Evolutionary conservation across 1,139 yeast genomes (phyloP), one percentile per base, ranked within the genome.

Genomic region (Meyerozyma carpophila): DNA sequence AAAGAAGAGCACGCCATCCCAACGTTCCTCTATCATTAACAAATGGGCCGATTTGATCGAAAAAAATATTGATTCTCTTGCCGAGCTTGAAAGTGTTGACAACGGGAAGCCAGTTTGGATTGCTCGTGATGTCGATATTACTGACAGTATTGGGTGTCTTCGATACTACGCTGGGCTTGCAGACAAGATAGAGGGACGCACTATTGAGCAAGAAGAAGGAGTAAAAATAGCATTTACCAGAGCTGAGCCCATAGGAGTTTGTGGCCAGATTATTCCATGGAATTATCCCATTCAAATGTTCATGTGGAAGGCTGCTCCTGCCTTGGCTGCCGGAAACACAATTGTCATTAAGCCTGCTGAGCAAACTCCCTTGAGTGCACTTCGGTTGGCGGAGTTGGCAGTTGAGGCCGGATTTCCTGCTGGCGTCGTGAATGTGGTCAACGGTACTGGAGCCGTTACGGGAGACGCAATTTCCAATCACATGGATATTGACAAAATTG

Each of bases 231-330:
- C 40, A 6, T 27, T 26, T 10, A 38, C 40, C n/a, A 34, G 37
- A 20, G 26, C 26, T 10, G 37, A 85, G 60, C 95, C 96, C 13
- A 76, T 91, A 43, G 97, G 97, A 18, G 95, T 88, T 1, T 88
- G 93, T 55, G 96, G 95, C 26, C 80, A 91, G 47, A 73, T 91
- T 54, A 88, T 96, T 4, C 98, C 98, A 16, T 91, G 97, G 97
- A 91, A 91, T 64, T 91, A 91, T 68, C 98, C 98, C 14, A 73
- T 84, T 43, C 95, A 96, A 5, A 91, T 91, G 98, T 87, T 91
- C 49, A 81, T 96, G 2, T 76, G 98, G 54, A 91, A 91, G 63
- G 76, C 86, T 41, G 96, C 89, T 26, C 96, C 97, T 26, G 96
- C 96, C 1, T 57, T 89, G 18, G 96, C 97, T 14, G 91, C 94